Base-by-base conservation (phyloP, 106 monocot species). In the Posidonia australis region DNA sequence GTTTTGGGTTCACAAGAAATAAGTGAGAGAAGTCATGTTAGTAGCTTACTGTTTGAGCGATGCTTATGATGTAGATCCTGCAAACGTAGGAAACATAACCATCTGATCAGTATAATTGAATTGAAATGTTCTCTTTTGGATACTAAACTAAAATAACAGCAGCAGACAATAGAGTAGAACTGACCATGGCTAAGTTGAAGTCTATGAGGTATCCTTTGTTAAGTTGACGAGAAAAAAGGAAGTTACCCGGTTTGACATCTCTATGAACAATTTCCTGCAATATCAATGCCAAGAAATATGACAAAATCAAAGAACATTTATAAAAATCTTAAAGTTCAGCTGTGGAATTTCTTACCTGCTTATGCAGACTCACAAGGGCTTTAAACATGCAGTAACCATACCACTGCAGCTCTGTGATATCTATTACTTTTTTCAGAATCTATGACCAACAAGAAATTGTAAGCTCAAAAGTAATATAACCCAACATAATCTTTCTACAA, bases 191-290 rank as follows among this genome's bases (percentile, higher is more conserved):
- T 68, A 98, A 76, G 71, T 98, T 98, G 72, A 98, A 98, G 59
- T 98, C 96, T 28, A 98, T 98, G 44, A 98, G 90, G 72, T 90
- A 98, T 24, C 96, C 96, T 76, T 87, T 98, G 53, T 73, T 84
- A 26, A 70, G 67, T 66, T 87, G 74, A 17, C 96, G 82, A 30
- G 82, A 90, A 75, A 84, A 90, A 12, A 98, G 81, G 54, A 98
- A 98, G 23, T 98, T 98, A 44, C 90, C 96, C 74, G 87, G 96
- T 74, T 98, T 98, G 42, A 98, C 77, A 71, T 98, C 96, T 61
- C 90, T 77, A 54, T 98, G 96, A 36, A 82, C 90, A 66, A 87
- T 60, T 53, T 82, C 87, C 96, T 92, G 67, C n/a, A 70, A 44
- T 57, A 21, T 29, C 24, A 25, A 26, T 36, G 36, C 7, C 14